A percentile compares a stretch with the other conserved stretches of the same genome.
phyloP scores from a whole-genome alignment of 2,329 filamentous ascomycete genomes.

The Akanthomyces lecanii region DNA sequence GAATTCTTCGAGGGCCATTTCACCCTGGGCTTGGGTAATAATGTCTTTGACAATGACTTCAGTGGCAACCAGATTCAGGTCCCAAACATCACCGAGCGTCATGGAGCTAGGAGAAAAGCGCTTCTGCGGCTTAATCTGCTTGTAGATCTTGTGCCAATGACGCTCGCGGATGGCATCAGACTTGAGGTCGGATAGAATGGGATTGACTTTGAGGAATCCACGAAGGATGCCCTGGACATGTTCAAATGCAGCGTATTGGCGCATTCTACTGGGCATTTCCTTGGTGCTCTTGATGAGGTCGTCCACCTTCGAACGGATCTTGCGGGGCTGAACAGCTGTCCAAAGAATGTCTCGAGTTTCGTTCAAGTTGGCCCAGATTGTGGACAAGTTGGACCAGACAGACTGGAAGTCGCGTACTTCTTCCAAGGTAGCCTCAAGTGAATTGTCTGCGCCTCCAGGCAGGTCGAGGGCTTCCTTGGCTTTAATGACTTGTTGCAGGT shows the following conservation, averaged over 20 bases:
- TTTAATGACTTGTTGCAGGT: conserved; percentile 89
- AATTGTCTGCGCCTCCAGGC: conserved; percentile 71
- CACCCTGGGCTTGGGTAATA: conserved; percentile 90
- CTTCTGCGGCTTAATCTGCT: conserved; percentile 85
- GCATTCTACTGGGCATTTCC: conserved; percentile 98
- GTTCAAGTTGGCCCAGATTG: conserved; percentile 94
- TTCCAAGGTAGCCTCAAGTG: conserved; percentile 81
- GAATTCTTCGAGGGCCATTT: conserved; percentile 98
- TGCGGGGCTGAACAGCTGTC: conserved; percentile 92
- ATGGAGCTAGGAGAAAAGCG: conserved; percentile 91
- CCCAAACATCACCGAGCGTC: conserved; percentile 98
- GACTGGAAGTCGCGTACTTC: conserved; percentile 99
- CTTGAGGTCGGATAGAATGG: conserved; percentile 82
- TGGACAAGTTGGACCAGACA: conserved; percentile 92
- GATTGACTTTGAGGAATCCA: conserved; percentile 85
- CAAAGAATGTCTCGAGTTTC: conserved; percentile 89
- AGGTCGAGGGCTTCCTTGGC: conserved; percentile 96
- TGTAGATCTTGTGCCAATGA: conserved; percentile 98
- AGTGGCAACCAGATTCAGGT: conserved; percentile 82
- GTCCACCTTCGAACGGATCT: conserved; percentile 84
- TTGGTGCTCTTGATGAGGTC: conserved; percentile 96
- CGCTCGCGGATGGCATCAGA: conserved; percentile 94
- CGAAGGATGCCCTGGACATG: conserved; percentile 91
- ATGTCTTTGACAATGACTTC: conserved; percentile 88
- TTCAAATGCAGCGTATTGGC: conserved; percentile 99